Conservation (phyloP, 805 yeast genomes). For the Yamadazyma laniorum region DNA sequence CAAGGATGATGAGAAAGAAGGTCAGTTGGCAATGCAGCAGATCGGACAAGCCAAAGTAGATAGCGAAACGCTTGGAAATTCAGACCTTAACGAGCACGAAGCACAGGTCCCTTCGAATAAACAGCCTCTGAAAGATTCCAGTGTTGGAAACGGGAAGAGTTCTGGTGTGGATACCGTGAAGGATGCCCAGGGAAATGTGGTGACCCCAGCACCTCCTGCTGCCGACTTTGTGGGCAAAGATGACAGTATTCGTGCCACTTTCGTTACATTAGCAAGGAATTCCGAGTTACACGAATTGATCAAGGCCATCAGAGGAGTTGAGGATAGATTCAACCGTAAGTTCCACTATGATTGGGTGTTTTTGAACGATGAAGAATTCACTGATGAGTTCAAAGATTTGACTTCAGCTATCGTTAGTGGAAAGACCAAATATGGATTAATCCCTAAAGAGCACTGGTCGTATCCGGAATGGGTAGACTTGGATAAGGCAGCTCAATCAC, state of each 20-base stretch:
- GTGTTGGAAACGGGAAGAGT: neutral
- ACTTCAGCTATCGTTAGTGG: slow-evolving; percentile 76
- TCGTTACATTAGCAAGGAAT: slow-evolving; percentile 75
- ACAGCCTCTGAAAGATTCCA: neutral
- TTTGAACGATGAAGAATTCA: slow-evolving; percentile 81
- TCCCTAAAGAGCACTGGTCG: slow-evolving; percentile 83
- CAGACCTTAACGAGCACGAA: no score
- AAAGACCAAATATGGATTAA: slow-evolving; percentile 68
- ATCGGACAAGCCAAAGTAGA: slow-evolving; percentile 2
- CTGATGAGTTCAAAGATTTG: slow-evolving; percentile 71
- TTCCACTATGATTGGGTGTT: slow-evolving; percentile 94
- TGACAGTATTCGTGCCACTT: slow-evolving; percentile 56
- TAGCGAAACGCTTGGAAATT: neutral
- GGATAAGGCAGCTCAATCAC: slow-evolving; percentile 61
- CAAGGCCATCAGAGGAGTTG: slow-evolving; percentile 70
- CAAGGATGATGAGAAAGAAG: slow-evolving; percentile 13
- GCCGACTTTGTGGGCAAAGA: slow-evolving; percentile 14
- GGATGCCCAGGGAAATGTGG: slow-evolving; percentile 3
- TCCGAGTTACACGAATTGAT: slow-evolving; percentile 60
- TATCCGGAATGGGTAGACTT: slow-evolving; percentile 84
- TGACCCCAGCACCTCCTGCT: slow-evolving; percentile 10
- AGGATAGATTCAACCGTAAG: slow-evolving; percentile 82
- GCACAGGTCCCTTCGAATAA: neutral
- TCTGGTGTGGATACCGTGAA: neutral
- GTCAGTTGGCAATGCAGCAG: slow-evolving; percentile 12